A percentile compares a stretch with the other conserved stretches of the same genome.
These are phyloP conservation scores for Penicillium maclennaniae DNA, from an alignment of 495 filamentous ascomycete genomes.

Conservation along the genomic window DNA sequence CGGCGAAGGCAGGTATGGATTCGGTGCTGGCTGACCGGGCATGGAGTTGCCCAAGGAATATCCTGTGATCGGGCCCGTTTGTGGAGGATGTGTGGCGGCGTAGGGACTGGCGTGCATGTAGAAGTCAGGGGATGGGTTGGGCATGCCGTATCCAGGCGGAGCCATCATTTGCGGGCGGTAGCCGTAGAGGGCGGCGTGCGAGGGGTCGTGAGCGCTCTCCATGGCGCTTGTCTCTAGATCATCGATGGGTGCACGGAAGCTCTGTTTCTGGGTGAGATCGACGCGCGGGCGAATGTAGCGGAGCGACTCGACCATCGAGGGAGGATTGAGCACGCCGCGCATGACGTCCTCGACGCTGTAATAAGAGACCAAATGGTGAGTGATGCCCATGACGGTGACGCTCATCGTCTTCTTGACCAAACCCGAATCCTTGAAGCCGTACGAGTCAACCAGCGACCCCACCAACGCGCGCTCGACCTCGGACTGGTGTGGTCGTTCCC, in stretches of 20 bases:
- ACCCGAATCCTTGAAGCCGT: constrained; percentile 79
- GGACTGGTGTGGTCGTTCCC: constrained; percentile 40
- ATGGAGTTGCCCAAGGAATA: constrained; percentile 37
- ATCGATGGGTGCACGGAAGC: constrained; percentile 66
- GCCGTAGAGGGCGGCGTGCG: constrained; percentile 36
- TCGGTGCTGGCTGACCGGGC: constrained; percentile 33
- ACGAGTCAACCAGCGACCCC: constrained; percentile 81
- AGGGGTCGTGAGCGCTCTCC: constrained; percentile 37
- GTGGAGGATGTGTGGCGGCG: constrained; percentile 36
- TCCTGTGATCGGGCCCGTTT: constrained; percentile 30
- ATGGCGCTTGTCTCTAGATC: constrained; percentile 48
- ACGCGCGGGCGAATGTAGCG: constrained; percentile 53
- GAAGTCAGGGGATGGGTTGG: constrained; percentile 34
- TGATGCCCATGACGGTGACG: constrained; percentile 62
- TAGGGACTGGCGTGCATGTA: constrained; percentile 37
- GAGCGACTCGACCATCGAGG: constrained; percentile 53
- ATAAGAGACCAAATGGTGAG: constrained; percentile 84
- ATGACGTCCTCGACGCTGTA: constrained; percentile 77
- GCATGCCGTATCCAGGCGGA: constrained; percentile 35
- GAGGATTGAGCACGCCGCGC: constrained; percentile 55
- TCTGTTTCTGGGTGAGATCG: constrained; percentile 61
- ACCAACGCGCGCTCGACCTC: constrained; percentile 66
- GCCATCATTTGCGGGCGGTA: constrained; percentile 42
- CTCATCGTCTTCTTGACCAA: constrained; percentile 92
- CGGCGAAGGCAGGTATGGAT: constrained; percentile 39